Conservation (phyloP, 169 alveolate species). For the Blepharisma undulans region DNA sequence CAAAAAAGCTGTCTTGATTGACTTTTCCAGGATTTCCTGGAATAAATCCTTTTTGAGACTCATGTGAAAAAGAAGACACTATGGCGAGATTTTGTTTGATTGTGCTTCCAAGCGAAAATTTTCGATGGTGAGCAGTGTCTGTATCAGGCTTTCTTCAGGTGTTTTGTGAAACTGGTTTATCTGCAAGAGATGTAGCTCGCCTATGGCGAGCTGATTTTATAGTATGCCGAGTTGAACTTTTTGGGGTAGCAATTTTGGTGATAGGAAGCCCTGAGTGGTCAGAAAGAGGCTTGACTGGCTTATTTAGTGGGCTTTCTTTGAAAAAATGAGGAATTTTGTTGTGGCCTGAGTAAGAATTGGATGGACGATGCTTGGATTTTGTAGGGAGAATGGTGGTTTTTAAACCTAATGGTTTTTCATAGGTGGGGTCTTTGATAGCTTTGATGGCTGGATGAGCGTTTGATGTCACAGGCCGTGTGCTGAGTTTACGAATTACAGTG, state of each 20-base stretch:
- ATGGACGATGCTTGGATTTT: background rate
- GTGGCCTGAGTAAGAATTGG: background rate
- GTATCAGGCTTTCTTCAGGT: constrained; percentile 10
- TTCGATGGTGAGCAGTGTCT: background rate
- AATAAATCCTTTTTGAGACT: constrained; percentile 19
- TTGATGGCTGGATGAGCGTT: background rate
- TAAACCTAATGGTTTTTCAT: background rate
- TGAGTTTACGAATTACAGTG: background rate
- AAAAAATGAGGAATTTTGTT: background rate
- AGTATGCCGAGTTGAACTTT: background rate
- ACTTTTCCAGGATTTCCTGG: constrained; percentile 59
- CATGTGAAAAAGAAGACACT: background rate
- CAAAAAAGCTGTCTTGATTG: constrained; percentile 67
- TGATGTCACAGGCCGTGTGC: background rate
- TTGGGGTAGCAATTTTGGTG: background rate
- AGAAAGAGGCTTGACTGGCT: background rate
- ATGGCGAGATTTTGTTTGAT: background rate
- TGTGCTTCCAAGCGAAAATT: background rate
- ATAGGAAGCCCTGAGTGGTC: background rate
- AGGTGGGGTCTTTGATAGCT: background rate
- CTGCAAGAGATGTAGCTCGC: background rate
- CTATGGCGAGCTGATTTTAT: background rate
- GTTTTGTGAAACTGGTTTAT: background rate
- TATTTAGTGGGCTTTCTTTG: background rate
- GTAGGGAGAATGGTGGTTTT: background rate